A percentile compares a stretch with the other conserved stretches of the same genome.
Conservation (phyloP, 257 asterid genomes). For the Nemophila menziesii region DNA sequence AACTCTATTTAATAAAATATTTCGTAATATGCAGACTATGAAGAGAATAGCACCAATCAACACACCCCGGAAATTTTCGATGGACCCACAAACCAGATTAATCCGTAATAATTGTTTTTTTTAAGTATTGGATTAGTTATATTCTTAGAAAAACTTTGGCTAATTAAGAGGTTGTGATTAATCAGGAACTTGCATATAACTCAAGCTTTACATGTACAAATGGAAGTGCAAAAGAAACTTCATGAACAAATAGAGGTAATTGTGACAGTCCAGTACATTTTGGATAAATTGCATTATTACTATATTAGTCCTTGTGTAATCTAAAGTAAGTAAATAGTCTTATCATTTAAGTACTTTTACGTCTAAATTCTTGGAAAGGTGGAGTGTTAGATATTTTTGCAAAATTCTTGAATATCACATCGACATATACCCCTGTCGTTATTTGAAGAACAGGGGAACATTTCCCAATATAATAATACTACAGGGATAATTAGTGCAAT, state of each 20-base stretch:
- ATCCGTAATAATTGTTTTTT: slow-evolving; percentile 44
- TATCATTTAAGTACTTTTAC: too few species aligned
- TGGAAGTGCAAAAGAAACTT: slow-evolving; percentile 88
- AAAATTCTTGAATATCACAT: too few species aligned
- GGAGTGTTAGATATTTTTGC: too few species aligned
- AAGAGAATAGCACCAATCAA: slow-evolving; percentile 28
- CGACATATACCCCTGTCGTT: too few species aligned
- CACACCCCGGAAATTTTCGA: slow-evolving; percentile 24
- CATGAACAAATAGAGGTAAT: slow-evolving; percentile 81
- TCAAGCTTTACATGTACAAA: slow-evolving; percentile 62
- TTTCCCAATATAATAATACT: too few species aligned
- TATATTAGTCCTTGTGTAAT: too few species aligned
- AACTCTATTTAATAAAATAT: slow-evolving; percentile 1
- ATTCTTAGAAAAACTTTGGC: slow-evolving; percentile 1
- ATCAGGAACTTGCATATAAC: slow-evolving; percentile 42
- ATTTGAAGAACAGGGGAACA: too few species aligned
- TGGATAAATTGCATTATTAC: too few species aligned
- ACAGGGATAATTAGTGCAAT: too few species aligned
- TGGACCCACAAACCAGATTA: slow-evolving; percentile 36
- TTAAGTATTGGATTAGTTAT: background rate
- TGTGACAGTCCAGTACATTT: background rate
- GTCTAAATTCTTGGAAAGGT: too few species aligned
- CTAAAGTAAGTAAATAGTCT: too few species aligned
- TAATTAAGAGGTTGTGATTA: slow-evolving; percentile 8
- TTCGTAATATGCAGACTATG: slow-evolving; percentile 29